Evolutionary conservation across 2,329 filamentous ascomycete species (phyloP), one percentile per base, ranked within the genome.

Genomic region (Cadophora luteo-olivacea): DNA sequence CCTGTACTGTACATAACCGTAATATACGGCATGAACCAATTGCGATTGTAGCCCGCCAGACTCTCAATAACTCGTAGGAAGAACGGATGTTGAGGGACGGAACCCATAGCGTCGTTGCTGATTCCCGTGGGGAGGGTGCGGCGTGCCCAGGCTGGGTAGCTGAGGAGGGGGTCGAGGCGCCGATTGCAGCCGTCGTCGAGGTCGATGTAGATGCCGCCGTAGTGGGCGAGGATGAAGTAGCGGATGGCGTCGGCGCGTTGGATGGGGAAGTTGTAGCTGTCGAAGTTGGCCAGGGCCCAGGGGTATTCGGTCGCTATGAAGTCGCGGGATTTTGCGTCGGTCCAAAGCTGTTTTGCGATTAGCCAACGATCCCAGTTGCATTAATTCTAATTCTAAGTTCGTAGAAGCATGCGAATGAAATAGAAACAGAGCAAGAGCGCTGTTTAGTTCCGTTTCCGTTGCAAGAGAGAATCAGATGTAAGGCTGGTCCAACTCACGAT

Each of bases 1-100:
- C 92, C 92, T 0, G 92, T 92, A 11, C 88, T 89, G 58, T 91
- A 90, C 92, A 94, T 94, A 74, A 94, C 90, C 29, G 90, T 92
- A 75, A 92, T 90, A 78, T 94, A 93, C 0, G 82, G 82, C 61
- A 79, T 73, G 22, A 69, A 70, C 91, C 91, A 94, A 71, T 86
- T 87, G 68, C 87, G 85, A 76, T 92, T 85, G 79, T 92, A 92
- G 65, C 84, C 83, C 67, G 87, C 84, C n/a, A 94, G 82, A 14
- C 85, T 84, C 70, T 91, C 85, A 74, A 93, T 91, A 49, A 91
- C 89, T 61, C 85, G 84, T 62, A 89, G 82, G 82, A 93, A 93
- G 82, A 92, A 92, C 0, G 91, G 91, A 74, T 94, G 92, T 69
- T 88, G 85, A 0, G 90, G 88, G 0, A 92, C 84, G 19, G 91